Evolutionary conservation across 805 yeast species (phyloP), one percentile per base, ranked within the genome.

Genomic region (Allodekkera sacchari): DNA sequence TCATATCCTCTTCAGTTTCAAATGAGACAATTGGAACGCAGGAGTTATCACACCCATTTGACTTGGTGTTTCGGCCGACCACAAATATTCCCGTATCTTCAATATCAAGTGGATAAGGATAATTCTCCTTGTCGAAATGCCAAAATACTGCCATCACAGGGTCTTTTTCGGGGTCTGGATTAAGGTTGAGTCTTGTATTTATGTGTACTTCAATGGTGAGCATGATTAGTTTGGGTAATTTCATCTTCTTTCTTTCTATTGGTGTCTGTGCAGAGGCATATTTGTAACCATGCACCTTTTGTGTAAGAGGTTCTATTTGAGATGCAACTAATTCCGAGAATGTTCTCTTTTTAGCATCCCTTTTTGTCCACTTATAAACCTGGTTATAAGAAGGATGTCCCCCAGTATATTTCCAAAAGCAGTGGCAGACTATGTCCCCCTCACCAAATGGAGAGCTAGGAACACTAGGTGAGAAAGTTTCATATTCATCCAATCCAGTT

Each of bases 131-230:
- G 35, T 76, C 72, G 38, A 71, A 65, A 13, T 61, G 63, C 80
- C 89, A 87, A 41, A 80, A 67, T 0, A 87, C 66, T 6, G 77
- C 66, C 0, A 55, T 38, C 0, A 88, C 60, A 1, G 69, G 60
- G 52, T 89, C 94, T 1, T 41, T 26, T 4, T 44, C 35, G 0
- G 96, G 94, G 45, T 85, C 80, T 0, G 96, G 89, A 6, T 50
- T 42, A 8, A 61, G 51, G 6, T 55, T 61, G 0, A 53, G 65
- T n/a, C 73, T 50, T 0, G 80, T 68, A 27, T 68, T 68, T 0
- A 71, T 75, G 52, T 79, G 88, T 0, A 84, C 48, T 45, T 89
- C 97, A 33, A 84, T 40, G 5, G 69, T 60, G 21, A 87, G 54
- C n/a, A 74, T 63, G 1, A 79, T 64, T 45, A 87, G 46, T 17